Evolutionary conservation across 192 early-diverging fungal genomes (phyloP), one percentile per base, ranked within the genome.

Genomic region (Podila epigama): DNA sequence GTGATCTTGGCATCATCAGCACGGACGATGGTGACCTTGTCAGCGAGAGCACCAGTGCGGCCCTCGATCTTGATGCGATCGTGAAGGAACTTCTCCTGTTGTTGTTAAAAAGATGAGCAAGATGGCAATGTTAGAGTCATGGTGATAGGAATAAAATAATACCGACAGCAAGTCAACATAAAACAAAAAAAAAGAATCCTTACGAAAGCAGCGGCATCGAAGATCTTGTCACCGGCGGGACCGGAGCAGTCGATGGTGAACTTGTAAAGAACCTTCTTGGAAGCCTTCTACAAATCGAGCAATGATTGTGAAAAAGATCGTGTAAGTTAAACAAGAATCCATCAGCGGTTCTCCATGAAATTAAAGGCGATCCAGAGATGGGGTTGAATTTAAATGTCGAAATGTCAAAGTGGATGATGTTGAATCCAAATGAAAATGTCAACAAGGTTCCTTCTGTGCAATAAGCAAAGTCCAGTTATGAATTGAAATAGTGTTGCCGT

Each of bases 1-100:
- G 93, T 90, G 77, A 98, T 84, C 81, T 86, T 89, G 81, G 84
- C 75, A 66, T 90, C 89, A 56, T 80, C 80, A 41, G 60, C 79
- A 79, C 94, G 94, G 84, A 86, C 79, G 70, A 99, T 95, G 83
- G 89, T 84, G 63, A 98, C 91, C 66, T 86, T 62, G 42, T 94
- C 92, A 60, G 90, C 89, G 72, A 99, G 89, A 94, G 97, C 97
- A 88, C 92, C 91, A 79, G 95, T 96, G 83, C 94, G 95, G 72
- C 95, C 95, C 52, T 89, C 89, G 75, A 99, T 95, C 95, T 99
- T 99, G 89, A 99, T 90, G 84, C 94, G 92, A 86, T 98, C 96
- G 84, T 95, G 94, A 69, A 98, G 91, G 90, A 91, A 98, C 91
- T 97, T 98, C 87, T 98, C 95, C 90, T 91, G 70, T 70, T 66